phyloP scores from a whole-genome alignment of 1,284 basidiomycete species.

The Pterulicium gracile region DNA sequence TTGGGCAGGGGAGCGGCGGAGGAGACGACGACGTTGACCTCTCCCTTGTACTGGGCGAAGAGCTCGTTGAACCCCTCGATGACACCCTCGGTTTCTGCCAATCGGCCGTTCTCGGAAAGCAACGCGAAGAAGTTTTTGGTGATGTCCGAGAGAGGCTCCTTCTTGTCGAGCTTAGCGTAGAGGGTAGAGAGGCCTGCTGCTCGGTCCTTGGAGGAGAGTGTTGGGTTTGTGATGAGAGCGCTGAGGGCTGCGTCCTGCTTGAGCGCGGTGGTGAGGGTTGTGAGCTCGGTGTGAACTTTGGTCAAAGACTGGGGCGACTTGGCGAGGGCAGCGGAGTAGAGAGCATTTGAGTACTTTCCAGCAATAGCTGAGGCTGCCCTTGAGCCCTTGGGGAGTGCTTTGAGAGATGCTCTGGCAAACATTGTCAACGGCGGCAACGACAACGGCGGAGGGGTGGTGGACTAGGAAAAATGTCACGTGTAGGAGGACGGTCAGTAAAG shows the following conservation, averaged over 20 bases:
- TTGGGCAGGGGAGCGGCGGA: constrained; percentile 73
- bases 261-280: constrained; percentile 56
- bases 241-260: constrained; percentile 52
- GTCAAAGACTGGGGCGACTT: constrained; percentile 72
- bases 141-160: constrained; percentile 70
- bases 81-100: constrained; percentile 77
- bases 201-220: constrained; percentile 76
- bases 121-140: constrained; percentile 90
- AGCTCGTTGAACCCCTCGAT: constrained; percentile 90
- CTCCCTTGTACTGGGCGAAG: constrained; percentile 85
- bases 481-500: too few species aligned
- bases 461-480: background rate
- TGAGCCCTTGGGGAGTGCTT: constrained; percentile 32
- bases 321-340: constrained; percentile 85
- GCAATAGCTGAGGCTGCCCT: constrained; percentile 68
- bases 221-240: constrained; percentile 80
- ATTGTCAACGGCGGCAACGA: constrained; percentile 20
- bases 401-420: constrained; percentile 35
- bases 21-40: constrained; percentile 89
- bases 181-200: constrained; percentile 58
- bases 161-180: constrained; percentile 55
- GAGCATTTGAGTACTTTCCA: constrained; percentile 90
- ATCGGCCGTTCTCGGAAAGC: constrained; percentile 89
- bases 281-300: constrained; percentile 80
- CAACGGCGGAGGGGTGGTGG: background rate